Percentiles rank a stretch among this genome's conserved stretches.
These are phyloP conservation scores for Metarhizium album DNA, from an alignment of 2,329 filamentous ascomycete species.

Conservation along the genomic window DNA sequence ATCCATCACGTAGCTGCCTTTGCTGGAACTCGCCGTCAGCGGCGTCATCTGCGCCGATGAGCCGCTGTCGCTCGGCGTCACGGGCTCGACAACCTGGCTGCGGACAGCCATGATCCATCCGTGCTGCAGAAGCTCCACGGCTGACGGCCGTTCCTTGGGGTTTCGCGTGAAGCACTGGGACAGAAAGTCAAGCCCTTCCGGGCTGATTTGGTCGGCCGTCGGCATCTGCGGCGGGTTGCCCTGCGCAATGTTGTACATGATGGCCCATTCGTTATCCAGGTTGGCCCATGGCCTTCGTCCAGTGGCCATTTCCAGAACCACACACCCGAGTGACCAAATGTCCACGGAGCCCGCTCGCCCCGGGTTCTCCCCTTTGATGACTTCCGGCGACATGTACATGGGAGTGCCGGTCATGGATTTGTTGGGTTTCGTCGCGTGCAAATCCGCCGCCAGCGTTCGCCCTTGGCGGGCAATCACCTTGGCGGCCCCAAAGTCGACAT, in stretches of 20 bases:
- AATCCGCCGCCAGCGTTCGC: slow-evolving; percentile 61
- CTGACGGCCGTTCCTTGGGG: slow-evolving; percentile 65
- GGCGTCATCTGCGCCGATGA: slow-evolving; percentile 29
- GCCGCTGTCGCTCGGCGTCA: slow-evolving; percentile 48
- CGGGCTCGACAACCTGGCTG: slow-evolving; percentile 52
- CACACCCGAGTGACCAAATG: slow-evolving; percentile 93
- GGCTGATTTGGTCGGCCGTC: slow-evolving; percentile 69
- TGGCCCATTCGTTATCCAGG: slow-evolving; percentile 97
- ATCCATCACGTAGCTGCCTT: slow-evolving; percentile 18
- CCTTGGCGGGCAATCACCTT: slow-evolving; percentile 94
- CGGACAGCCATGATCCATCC: slow-evolving; percentile 72
- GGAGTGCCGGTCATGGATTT: slow-evolving; percentile 95
- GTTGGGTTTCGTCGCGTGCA: slow-evolving; percentile 55
- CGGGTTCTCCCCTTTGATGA: slow-evolving; percentile 80
- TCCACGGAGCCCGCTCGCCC: slow-evolving; percentile 81
- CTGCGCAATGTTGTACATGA: slow-evolving; percentile 99
- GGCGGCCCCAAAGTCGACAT: slow-evolving; percentile 94
- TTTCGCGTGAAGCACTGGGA: slow-evolving; percentile 78
- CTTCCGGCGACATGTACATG: slow-evolving; percentile 99
- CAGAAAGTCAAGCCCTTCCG: slow-evolving; percentile 78
- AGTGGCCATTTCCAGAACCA: slow-evolving; percentile 95
- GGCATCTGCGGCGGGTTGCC: slow-evolving; percentile 87
- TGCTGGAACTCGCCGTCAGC: slow-evolving; percentile 20
- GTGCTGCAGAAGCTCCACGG: slow-evolving; percentile 83
- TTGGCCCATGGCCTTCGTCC: slow-evolving; percentile 89